Conservation (phyloP, 176 grass and related monocot genomes). For the sorghum (Sorghum bicolor) region Sorghum_bicolor_NCBIv3 NC_012877.2:60829501-60830000, state of each 20-base stretch:
- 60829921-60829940: background rate
- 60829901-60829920: too few species aligned
- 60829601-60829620: constrained; percentile 91
- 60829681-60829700: constrained; percentile 47
- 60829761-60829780: constrained; percentile 50
- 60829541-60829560: constrained; percentile 75
- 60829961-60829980: background rate
- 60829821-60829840: background rate
- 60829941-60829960: too few species aligned
- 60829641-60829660: constrained; percentile 67
- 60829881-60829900: constrained; percentile 40
- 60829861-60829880: constrained; percentile 48
- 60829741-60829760: constrained; percentile 30
- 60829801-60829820: constrained; percentile 36
- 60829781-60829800: constrained; percentile 70
- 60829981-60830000: background rate
- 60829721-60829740: background rate
- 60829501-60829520: constrained; percentile 72
- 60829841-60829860: constrained; percentile 60
- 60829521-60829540: constrained; percentile 63
- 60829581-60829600: constrained; percentile 77
- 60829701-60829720: constrained; percentile 10
- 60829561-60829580: constrained; percentile 67
- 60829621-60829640: constrained; percentile 68
- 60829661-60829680: constrained; percentile 38